Conservation (phyloP, 208 protist genomes). For the Crithidia brevicula region DNA sequence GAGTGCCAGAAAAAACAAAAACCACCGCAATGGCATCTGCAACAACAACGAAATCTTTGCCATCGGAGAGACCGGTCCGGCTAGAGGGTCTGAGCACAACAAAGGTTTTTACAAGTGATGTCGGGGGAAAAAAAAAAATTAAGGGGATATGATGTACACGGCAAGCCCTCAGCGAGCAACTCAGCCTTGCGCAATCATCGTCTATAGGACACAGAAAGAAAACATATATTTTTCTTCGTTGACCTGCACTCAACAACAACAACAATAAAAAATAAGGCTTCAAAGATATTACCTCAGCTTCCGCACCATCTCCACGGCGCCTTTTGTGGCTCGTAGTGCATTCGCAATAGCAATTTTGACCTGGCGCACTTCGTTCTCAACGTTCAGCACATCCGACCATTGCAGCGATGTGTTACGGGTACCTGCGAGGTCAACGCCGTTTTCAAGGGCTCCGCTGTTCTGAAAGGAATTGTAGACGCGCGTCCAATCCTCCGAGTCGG, state of each 20-base stretch:
- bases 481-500: slow-evolving; percentile 9
- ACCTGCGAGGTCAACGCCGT: slow-evolving; percentile 4
- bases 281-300: slow-evolving; percentile 3
- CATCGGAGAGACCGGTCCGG: no score
- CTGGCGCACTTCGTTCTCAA: slow-evolving; percentile 73
- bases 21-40: no score
- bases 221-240: no score
- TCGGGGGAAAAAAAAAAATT: no score
- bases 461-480: slow-evolving; percentile 30
- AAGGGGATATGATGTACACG: no score
- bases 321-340: slow-evolving; percentile 53
- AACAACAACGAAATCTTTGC: no score
- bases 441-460: slow-evolving; percentile 1
- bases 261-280: slow-evolving; percentile 8
- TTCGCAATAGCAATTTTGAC: slow-evolving; percentile 86
- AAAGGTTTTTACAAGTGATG: no score
- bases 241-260: no score
- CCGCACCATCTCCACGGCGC: slow-evolving; percentile 16
- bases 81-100: no score
- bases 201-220: slow-evolving; percentile 8
- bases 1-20: no score
- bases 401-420: slow-evolving; percentile 11
- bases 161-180: no score
- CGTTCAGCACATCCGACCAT: slow-evolving; percentile 50
- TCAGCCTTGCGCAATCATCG: no score